Evolutionary conservation across 371 early-diverging fungal species (phyloP).

Genomic region (Actinomortierella wolfii): DNA sequence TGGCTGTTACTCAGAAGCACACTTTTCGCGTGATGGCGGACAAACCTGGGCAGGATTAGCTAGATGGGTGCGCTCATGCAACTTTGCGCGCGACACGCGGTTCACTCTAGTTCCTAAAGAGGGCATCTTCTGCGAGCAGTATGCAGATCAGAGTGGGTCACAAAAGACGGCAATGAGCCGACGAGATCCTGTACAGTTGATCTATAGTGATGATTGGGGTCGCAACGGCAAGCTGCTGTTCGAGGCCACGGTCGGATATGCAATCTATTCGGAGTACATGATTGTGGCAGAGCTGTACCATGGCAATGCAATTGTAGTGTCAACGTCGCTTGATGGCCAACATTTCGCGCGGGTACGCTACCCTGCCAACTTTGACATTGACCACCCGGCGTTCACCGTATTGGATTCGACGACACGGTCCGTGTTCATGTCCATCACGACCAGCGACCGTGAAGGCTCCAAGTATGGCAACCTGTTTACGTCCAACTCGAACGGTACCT

Average conservation of each 20-base stretch:
- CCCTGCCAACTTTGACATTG: slow-evolving; percentile 64
- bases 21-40: slow-evolving; percentile 74
- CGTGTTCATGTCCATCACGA: slow-evolving; percentile 77
- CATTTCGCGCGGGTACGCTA: slow-evolving; percentile 76
- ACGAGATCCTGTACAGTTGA: slow-evolving; percentile 54
- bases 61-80: slow-evolving; percentile 76
- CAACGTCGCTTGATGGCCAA: slow-evolving; percentile 76
- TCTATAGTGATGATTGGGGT: slow-evolving; percentile 64
- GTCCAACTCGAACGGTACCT: slow-evolving; percentile 88
- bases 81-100: slow-evolving; percentile 70
- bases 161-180: slow-evolving; percentile 50
- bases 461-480: slow-evolving; percentile 86
- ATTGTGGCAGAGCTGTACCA: slow-evolving; percentile 69
- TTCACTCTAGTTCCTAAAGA: slow-evolving; percentile 57
- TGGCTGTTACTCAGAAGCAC: slow-evolving; percentile 59
- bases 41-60: slow-evolving; percentile 71
- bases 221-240: slow-evolving; percentile 56
- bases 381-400: slow-evolving; percentile 77
- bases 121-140: slow-evolving; percentile 75
- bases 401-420: slow-evolving; percentile 76
- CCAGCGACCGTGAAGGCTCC: slow-evolving; percentile 57
- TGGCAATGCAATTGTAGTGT: slow-evolving; percentile 59
- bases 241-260: slow-evolving; percentile 73
- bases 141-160: slow-evolving; percentile 62
- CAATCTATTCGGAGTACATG: slow-evolving; percentile 82